Evolutionary conservation across 2,329 filamentous ascomycete species (phyloP).

Genomic region (Biscogniauxia marginata): DNA sequence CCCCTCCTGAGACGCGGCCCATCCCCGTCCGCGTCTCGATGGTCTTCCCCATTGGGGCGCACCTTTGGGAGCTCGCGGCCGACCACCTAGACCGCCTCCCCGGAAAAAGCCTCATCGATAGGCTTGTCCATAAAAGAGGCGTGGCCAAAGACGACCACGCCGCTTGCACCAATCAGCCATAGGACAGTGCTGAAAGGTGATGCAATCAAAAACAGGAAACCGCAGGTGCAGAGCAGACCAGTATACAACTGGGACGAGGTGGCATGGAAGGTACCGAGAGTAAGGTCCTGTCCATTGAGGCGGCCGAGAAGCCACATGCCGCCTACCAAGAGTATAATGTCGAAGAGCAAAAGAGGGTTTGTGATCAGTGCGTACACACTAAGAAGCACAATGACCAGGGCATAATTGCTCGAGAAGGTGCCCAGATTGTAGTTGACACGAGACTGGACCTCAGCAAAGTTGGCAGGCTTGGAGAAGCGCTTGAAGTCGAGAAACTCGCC

Average conservation of each 20-base stretch:
- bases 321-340: constrained; percentile 81
- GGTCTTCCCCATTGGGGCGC: constrained; percentile 99
- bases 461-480: constrained; percentile 88
- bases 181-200: constrained; percentile 82
- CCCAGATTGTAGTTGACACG: constrained; percentile 95
- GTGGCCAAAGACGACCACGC: constrained; percentile 91
- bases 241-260: constrained; percentile 95
- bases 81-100: constrained; percentile 99
- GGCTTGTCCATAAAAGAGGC: constrained; percentile 96
- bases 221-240: constrained; percentile 74
- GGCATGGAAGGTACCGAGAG: constrained; percentile 77
- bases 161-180: constrained; percentile 94
- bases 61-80: constrained; percentile 96
- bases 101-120: constrained; percentile 99
- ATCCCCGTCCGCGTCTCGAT: constrained; percentile 79
- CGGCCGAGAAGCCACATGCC: constrained; percentile 92
- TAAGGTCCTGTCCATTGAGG: constrained; percentile 83
- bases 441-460: constrained; percentile 86
- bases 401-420: constrained; percentile 99
- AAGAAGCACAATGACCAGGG: constrained; percentile 88
- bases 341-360: constrained; percentile 83
- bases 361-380: constrained; percentile 93
- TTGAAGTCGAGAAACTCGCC: constrained; percentile 96
- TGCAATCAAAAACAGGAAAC: constrained; percentile 82
- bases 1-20: constrained; percentile 51